Percentiles rank a stretch among this genome's conserved stretches.
These are phyloP conservation scores for Aquanectria penicillioides DNA, from an alignment of 2,329 filamentous ascomycete genomes.

Conservation along the genomic window DNA sequence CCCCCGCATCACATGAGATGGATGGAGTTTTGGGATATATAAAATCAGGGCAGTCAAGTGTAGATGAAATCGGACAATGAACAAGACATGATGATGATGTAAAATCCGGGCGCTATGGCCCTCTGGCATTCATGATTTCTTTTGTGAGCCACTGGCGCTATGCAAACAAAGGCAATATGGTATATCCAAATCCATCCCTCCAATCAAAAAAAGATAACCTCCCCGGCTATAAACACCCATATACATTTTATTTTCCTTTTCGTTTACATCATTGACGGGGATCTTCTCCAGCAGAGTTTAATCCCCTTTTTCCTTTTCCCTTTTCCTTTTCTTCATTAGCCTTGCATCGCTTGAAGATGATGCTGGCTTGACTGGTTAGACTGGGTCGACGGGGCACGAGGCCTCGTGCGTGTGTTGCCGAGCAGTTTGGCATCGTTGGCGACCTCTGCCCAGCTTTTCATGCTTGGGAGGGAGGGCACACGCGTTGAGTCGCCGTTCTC, in stretches of 20 bases:
- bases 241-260: slow-evolving; percentile 1
- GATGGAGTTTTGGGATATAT: background rate
- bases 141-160: background rate
- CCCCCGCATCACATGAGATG: background rate
- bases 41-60: background rate
- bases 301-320: background rate
- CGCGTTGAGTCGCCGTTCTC: slow-evolving; percentile 30
- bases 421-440: slow-evolving; percentile 39
- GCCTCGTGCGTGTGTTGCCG: slow-evolving; percentile 19
- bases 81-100: slow-evolving; percentile 4
- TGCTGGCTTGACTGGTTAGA: slow-evolving; percentile 22
- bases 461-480: slow-evolving; percentile 47
- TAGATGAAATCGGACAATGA: background rate
- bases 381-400: slow-evolving; percentile 31
- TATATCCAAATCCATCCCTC: slow-evolving; percentile 11
- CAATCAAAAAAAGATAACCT: background rate
- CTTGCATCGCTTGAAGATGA: slow-evolving; percentile 11
- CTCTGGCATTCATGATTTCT: background rate
- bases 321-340: background rate
- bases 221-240: no score
- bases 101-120: background rate
- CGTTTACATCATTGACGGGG: background rate
- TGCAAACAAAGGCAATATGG: slow-evolving; percentile 13
- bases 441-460: slow-evolving; percentile 55
- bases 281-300: no score